A percentile compares a stretch with the other conserved stretches of the same genome.
Evolutionary conservation across 192 early-diverging fungal species (phyloP).

Genomic region (Linnemannia hyalina): DNA sequence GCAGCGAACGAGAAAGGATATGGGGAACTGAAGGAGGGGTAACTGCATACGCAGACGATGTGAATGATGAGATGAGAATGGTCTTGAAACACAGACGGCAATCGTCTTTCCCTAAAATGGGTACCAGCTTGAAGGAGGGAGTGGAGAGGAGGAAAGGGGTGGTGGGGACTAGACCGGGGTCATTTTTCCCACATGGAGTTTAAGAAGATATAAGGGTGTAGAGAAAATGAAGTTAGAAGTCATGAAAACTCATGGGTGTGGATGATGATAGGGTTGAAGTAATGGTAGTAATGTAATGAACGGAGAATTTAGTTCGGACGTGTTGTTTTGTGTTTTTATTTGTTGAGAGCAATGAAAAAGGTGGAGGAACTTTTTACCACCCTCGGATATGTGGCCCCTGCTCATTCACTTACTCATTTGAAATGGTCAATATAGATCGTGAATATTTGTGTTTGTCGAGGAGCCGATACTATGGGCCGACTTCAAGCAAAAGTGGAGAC

Average conservation of each 20-base stretch:
- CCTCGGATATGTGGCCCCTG: neutral
- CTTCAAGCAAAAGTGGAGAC: no score
- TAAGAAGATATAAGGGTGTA: neutral
- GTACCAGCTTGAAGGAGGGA: neutral
- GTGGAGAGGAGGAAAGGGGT: neutral
- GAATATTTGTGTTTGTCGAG: neutral
- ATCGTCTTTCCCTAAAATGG: conserved; percentile 2
- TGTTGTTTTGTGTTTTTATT: neutral
- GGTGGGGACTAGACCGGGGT: neutral
- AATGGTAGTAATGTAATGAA: neutral
- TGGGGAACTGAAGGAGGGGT: neutral
- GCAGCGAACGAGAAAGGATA: neutral
- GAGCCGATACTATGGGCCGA: no score
- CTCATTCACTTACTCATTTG: neutral
- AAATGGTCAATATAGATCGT: neutral
- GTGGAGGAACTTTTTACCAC: neutral
- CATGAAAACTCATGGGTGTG: neutral
- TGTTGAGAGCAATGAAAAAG: neutral
- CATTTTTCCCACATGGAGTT: neutral
- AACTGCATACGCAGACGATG: neutral
- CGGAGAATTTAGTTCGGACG: neutral
- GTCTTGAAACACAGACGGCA: neutral
- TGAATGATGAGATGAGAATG: neutral
- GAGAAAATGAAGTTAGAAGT: neutral
- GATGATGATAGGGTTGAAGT: neutral